These are phyloP conservation scores for Solanum dulcamara DNA, from an alignment of 257 asterid species.

Conservation along the genomic window DNA sequence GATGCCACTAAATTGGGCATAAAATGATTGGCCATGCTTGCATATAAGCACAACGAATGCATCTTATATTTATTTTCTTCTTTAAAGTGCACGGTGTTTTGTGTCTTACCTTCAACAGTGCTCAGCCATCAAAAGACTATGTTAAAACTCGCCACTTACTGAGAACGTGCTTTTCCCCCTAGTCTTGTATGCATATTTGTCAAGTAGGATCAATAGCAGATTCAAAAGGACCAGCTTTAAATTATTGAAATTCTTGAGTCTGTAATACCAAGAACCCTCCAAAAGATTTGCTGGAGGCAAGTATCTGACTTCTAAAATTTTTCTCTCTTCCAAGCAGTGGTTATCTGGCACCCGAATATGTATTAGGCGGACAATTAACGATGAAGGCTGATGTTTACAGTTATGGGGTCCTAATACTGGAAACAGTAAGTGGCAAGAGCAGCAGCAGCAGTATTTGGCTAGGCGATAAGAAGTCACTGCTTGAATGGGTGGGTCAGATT, in stretches of 20 bases:
- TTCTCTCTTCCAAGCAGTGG: conserved; percentile 52
- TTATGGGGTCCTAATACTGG: conserved; percentile 77
- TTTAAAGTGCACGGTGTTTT: not conserved
- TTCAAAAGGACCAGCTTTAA: not conserved
- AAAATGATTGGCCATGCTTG: not conserved
- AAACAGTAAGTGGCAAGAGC: conserved; percentile 67
- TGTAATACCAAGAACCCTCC: not conserved
- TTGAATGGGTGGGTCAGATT: conserved; percentile 65
- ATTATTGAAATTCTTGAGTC: not conserved
- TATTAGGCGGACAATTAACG: conserved; percentile 81
- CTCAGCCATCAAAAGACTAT: not conserved
- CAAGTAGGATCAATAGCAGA: not conserved
- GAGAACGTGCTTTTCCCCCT: not conserved
- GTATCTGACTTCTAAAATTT: not conserved
- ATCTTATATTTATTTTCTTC: not conserved
- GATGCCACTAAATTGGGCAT: not conserved
- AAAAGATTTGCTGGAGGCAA: not conserved
- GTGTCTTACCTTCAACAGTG: not conserved
- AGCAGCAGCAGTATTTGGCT: conserved; percentile 45
- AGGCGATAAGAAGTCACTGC: conserved; percentile 45
- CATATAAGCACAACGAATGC: not conserved
- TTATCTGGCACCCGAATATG: conserved; percentile 96
- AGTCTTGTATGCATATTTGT: not conserved
- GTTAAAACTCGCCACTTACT: not conserved
- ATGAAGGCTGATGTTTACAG: conserved; percentile 86